These are phyloP conservation scores for Cadophora luteo-olivacea DNA, from an alignment of 2,329 filamentous ascomycete species.

Conservation along the genomic window DNA sequence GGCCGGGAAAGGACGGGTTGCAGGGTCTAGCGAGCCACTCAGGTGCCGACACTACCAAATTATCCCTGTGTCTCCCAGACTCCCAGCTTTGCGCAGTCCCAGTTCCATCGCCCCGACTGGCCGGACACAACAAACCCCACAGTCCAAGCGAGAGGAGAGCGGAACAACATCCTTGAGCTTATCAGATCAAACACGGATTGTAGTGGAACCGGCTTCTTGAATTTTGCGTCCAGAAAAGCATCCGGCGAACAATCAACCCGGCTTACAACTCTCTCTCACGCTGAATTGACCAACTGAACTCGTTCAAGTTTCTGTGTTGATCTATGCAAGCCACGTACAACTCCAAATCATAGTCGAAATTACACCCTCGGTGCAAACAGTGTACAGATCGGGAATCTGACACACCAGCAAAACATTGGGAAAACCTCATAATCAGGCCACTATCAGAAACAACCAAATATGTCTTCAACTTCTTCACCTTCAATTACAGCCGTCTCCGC, in stretches of 20 bases:
- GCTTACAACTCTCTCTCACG: slow-evolving; percentile 21
- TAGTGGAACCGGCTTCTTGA: background rate
- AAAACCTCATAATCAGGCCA: slow-evolving; percentile 15
- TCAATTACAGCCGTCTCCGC: slow-evolving; percentile 70
- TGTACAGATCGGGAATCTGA: background rate
- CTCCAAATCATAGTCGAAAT: background rate
- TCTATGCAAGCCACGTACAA: background rate
- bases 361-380: background rate
- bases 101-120: slow-evolving; percentile 12
- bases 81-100: background rate
- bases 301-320: background rate
- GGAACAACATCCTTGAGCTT: slow-evolving; percentile 5
- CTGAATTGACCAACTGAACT: background rate
- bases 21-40: slow-evolving; percentile 10
- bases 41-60: background rate
- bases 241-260: slow-evolving; percentile 25
- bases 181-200: slow-evolving; percentile 6
- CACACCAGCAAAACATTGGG: background rate
- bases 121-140: background rate
- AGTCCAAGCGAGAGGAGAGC: background rate
- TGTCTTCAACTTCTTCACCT: slow-evolving; percentile 7
- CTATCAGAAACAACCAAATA: slow-evolving; percentile 7
- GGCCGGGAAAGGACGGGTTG: background rate
- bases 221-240: background rate
- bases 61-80: background rate